phyloP scores from a whole-genome alignment of 352 stramenopile genomes.

The Stramenopiles sp. region DNA sequence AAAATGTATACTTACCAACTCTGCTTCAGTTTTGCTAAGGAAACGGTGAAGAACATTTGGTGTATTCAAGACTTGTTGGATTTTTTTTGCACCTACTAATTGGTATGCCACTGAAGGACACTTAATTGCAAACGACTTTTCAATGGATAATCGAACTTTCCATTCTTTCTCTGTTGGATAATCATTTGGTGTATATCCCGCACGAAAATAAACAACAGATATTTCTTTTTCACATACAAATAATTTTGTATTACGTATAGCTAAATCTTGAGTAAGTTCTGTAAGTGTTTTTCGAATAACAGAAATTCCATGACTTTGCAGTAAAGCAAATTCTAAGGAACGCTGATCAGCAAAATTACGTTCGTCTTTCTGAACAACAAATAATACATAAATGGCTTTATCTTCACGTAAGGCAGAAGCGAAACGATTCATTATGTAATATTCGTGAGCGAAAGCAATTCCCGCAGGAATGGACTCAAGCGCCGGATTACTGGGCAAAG shows the following conservation, averaged over 20 bases:
- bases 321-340: conserved; percentile 56
- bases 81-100: conserved; percentile 82
- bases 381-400: no score
- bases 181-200: conserved; percentile 50
- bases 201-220: conserved; percentile 7
- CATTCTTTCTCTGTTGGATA: conserved; percentile 55
- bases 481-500: background rate
- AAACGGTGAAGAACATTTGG: conserved; percentile 44
- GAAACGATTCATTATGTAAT: background rate
- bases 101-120: conserved; percentile 79
- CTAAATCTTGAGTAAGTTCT: background rate
- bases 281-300: conserved; percentile 5
- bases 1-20: conserved; percentile 47
- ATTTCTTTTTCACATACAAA: background rate
- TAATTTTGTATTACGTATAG: background rate
- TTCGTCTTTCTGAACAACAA: conserved; percentile 48
- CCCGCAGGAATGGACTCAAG: background rate
- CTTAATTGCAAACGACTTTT: conserved; percentile 63
- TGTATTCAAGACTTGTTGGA: conserved; percentile 70
- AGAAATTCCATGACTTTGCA: conserved; percentile 30
- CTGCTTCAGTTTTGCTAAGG: conserved; percentile 21
- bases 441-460: background rate
- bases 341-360: conserved; percentile 55
- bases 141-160: conserved; percentile 38
- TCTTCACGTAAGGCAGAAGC: no score